phyloP scores from a whole-genome alignment of 139 green algal species.

The Volvox africanus region DNA sequence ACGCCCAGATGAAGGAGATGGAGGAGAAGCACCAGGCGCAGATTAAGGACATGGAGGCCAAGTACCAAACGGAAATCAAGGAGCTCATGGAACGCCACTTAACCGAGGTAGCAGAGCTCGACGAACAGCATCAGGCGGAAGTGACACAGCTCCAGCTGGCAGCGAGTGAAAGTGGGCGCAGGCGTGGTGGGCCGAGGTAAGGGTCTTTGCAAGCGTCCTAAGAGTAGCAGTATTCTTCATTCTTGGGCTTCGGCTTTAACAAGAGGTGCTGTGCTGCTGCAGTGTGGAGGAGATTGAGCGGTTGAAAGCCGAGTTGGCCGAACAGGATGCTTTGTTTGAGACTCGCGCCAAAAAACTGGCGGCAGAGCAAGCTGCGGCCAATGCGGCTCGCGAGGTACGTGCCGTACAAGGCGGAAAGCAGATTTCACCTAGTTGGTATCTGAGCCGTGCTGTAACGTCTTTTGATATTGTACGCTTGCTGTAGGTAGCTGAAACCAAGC shows the following conservation, averaged over 20 bases:
- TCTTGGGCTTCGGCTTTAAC: too few relatives aligned
- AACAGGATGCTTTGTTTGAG: conserved; percentile 40
- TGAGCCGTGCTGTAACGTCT: background rate
- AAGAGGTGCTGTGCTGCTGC: background rate
- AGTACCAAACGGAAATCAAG: conserved; percentile 30
- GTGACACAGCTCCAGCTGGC: conserved; percentile 13
- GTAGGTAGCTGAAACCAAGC: conserved; percentile 40
- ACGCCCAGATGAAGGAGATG: conserved; percentile 48
- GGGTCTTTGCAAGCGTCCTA: background rate
- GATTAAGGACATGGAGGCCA: conserved; percentile 44
- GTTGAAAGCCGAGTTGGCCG: background rate
- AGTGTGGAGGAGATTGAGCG: conserved; percentile 9
- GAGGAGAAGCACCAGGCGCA: conserved; percentile 34
- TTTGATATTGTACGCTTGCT: background rate
- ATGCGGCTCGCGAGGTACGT: conserved; percentile 6
- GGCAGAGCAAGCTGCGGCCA: conserved; percentile 27
- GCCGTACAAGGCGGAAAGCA: background rate
- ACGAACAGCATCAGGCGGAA: conserved; percentile 30
- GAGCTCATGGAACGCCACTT: conserved; percentile 48
- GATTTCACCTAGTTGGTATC: too few relatives aligned
- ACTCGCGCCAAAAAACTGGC: background rate
- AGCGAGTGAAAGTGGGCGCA: background rate
- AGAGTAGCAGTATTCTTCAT: too few relatives aligned
- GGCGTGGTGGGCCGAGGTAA: background rate
- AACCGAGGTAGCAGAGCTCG: conserved; percentile 49